Base-by-base conservation (phyloP, 2,329 filamentous ascomycete species). In the Mycosphaerelloides madeirae region DNA sequence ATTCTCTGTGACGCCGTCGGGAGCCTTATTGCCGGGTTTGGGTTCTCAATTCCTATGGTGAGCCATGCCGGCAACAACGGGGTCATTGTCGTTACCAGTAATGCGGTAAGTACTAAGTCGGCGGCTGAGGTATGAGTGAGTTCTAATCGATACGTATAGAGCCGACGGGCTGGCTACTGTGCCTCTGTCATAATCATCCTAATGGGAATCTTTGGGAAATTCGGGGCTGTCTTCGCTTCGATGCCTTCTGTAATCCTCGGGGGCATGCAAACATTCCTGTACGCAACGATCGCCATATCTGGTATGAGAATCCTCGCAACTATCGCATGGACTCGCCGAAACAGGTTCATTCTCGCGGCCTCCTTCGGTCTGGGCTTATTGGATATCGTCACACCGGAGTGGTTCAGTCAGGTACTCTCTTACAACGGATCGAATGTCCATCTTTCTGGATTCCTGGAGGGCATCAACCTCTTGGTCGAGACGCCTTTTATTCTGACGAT, bases 301-400 rank as follows among this genome's bases (percentile, higher is more conserved):
- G 87, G 87, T 50, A 78, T 90, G 48, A 76, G 83, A 33, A 88
- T 91, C 53, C 80, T 90, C 49, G 72, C 78, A 3, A 77, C 78
- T 13, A 78, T 85, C 1, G 73, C 78, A 0, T 89, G 89, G 62
- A 87, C 78, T 19, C 78, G 86, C 20, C 79, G 86, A 43, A 89
- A 85, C 57, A 77, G 86, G 20, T 91, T 91, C 68, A 85, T 91
- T 57, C 74, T 90, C 6, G 50, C 49, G 3, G 51, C 49, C 11
- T 45, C 51, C 7, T 41, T 54, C n/a, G 49, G 51, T 7, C 36
- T 54, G 6, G 48, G 51, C 8, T 29, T 54, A 19, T 38, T 54
- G 25, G 46, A 54, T 18, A 52, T 54, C 22, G 49, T 54, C 14
- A 45, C 46, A 1, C 48, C 48, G 16, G 43, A 44, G 16, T 54